Evolutionary conservation across 1,284 basidiomycete species (phyloP).

Genomic region (Naganishia liquefaciens): DNA sequence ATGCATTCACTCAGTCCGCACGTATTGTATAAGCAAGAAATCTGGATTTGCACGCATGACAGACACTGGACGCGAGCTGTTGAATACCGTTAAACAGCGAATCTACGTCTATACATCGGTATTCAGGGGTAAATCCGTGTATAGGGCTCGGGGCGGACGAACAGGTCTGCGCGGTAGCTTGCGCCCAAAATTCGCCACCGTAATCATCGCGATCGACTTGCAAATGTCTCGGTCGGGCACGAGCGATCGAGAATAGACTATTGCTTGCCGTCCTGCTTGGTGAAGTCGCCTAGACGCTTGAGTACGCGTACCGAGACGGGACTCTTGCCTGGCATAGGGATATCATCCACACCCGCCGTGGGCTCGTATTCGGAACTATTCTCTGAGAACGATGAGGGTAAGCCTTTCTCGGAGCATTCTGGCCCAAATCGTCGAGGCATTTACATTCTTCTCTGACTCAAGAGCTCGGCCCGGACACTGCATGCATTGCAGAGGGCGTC

Average conservation of each 20-base stretch:
- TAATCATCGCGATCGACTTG: conserved; percentile 7
- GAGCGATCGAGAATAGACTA: conserved; percentile 19
- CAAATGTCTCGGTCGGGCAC: conserved; percentile 22
- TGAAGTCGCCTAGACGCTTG: too few species aligned
- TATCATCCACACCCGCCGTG: too few species aligned
- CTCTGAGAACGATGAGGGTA: conserved; percentile 7
- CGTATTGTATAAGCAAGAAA: too few species aligned
- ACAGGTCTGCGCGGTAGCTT: not conserved
- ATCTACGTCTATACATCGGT: too few species aligned
- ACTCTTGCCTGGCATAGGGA: not conserved
- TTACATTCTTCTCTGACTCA: too few species aligned
- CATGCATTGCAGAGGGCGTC: conserved; percentile 11
- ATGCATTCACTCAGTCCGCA: too few species aligned
- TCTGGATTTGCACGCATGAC: too few species aligned
- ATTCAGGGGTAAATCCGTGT: too few species aligned
- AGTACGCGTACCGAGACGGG: not conserved
- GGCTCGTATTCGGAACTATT: too few species aligned
- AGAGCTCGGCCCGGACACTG: not conserved
- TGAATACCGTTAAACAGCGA: too few species aligned
- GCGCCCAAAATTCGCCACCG: conserved; percentile 1
- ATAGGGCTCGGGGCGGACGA: too few species aligned
- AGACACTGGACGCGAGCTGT: too few species aligned
- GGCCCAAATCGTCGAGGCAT: not conserved
- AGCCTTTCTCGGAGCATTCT: not conserved
- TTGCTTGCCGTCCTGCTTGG: not conserved